These are phyloP conservation scores for Spiromastix sp. DNA, from an alignment of 2,329 filamentous ascomycete genomes.

Conservation along the genomic window DNA sequence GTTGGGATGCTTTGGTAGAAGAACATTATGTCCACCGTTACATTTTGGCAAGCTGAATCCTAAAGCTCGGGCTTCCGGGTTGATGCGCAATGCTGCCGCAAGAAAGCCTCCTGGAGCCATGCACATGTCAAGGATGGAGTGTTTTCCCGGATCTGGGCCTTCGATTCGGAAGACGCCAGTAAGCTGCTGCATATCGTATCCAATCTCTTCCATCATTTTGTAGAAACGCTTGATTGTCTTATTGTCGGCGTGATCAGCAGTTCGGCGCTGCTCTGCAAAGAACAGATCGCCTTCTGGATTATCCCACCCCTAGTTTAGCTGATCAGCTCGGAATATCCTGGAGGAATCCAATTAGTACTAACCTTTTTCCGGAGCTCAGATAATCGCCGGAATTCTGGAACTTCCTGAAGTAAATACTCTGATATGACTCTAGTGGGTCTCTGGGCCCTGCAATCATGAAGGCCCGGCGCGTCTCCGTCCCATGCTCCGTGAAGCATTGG, in stretches of 20 bases:
- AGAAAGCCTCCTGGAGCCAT: constrained; percentile 47
- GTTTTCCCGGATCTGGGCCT: neutral
- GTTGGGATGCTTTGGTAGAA: constrained; percentile 15
- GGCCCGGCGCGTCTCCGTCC: too few species aligned
- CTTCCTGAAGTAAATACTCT: too few species aligned
- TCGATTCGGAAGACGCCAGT: constrained; percentile 10
- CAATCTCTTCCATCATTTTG: constrained; percentile 15
- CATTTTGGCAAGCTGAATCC: constrained; percentile 33
- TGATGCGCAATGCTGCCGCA: constrained; percentile 24
- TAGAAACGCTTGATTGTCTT: constrained; percentile 7
- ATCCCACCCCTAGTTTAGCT: constrained; percentile 14
- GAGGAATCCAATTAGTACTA: too few species aligned
- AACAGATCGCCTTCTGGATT: constrained; percentile 10
- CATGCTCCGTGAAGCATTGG: too few species aligned
- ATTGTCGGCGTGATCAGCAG: constrained; percentile 8
- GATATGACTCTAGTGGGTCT: too few species aligned
- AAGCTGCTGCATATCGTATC: constrained; percentile 12
- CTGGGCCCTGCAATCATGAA: too few species aligned
- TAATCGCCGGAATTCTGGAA: too few species aligned
- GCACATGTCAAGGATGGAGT: constrained; percentile 42
- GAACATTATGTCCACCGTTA: constrained; percentile 32
- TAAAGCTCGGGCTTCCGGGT: constrained; percentile 24
- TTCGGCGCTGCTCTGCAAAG: constrained; percentile 11
- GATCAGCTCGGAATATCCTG: too few species aligned
- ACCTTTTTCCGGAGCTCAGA: too few species aligned